Evolutionary conservation across 1,139 yeast species (phyloP).

Genomic region (Geotrichum carabidarum): DNA sequence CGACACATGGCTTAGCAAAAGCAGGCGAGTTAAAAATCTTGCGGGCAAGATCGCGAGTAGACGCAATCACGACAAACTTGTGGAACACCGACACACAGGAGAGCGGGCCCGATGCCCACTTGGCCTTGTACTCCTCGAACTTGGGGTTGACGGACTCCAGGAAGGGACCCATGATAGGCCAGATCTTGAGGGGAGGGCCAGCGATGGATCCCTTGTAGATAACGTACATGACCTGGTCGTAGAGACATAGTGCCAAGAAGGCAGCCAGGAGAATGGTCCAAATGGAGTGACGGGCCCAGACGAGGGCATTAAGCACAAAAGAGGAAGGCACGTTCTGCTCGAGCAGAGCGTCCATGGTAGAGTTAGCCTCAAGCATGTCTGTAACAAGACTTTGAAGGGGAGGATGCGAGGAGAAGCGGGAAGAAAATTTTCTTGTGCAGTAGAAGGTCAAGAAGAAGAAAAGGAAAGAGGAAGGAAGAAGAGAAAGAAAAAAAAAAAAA

Average conservation of each 20-base stretch:
- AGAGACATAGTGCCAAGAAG: constrained; percentile 51
- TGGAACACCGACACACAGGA: constrained; percentile 97
- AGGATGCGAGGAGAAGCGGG: not conserved
- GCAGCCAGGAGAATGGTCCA: constrained; percentile 51
- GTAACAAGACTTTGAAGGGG: constrained; percentile 1
- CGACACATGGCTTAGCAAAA: constrained; percentile 94
- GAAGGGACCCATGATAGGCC: constrained; percentile 96
- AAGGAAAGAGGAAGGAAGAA: not conserved
- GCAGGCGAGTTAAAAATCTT: constrained; percentile 80
- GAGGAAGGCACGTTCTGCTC: constrained; percentile 7
- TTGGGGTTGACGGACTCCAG: constrained; percentile 94
- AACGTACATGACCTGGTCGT: constrained; percentile 79
- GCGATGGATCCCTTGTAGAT: constrained; percentile 78
- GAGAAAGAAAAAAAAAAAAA: constrained; percentile 1
- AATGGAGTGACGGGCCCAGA: constrained; percentile 18
- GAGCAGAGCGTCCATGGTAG: constrained; percentile 5
- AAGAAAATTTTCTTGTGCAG: not conserved
- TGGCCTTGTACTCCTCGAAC: constrained; percentile 84
- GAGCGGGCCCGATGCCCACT: constrained; percentile 91
- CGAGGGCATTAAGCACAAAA: constrained; percentile 8
- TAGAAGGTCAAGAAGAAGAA: not conserved
- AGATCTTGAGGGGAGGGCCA: constrained; percentile 78
- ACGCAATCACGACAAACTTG: constrained; percentile 93
- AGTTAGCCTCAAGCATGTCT: constrained; percentile 10
- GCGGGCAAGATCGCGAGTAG: constrained; percentile 83